phyloP scores from a whole-genome alignment of 2,329 filamentous ascomycete species.

The Celoporthe dispersa region DNA sequence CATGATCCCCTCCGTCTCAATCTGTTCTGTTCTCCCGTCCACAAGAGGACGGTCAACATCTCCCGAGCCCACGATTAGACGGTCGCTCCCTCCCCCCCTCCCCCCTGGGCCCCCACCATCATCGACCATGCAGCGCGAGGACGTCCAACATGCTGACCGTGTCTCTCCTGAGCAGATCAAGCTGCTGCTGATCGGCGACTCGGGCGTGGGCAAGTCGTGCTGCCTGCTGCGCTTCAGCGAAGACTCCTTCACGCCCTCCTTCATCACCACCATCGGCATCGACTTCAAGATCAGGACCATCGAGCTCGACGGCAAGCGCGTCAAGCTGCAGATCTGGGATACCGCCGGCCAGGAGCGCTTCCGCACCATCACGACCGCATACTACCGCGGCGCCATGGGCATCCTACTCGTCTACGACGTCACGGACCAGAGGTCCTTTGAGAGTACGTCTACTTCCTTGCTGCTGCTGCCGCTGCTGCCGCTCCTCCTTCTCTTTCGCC shows the following conservation, averaged over 20 bases:
- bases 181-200: constrained; percentile 94
- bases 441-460: constrained; percentile 66
- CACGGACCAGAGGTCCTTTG: constrained; percentile 93
- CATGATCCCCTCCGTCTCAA: constrained; percentile 24
- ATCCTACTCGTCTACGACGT: constrained; percentile 98
- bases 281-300: constrained; percentile 99
- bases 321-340: constrained; percentile 99
- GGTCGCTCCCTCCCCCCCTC: too few species aligned
- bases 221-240: constrained; percentile 96
- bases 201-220: constrained; percentile 95
- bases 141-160: constrained; percentile 7
- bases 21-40: not conserved
- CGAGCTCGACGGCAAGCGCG: constrained; percentile 96
- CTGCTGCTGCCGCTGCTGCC: constrained; percentile 6
- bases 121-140: not conserved
- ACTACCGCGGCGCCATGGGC: constrained; percentile 98
- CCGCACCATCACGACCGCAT: constrained; percentile 97
- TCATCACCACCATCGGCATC: constrained; percentile 99
- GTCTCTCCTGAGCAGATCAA: constrained; percentile 73
- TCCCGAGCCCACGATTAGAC: not conserved
- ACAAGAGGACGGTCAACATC: not conserved
- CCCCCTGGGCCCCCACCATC: too few species aligned
- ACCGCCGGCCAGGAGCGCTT: constrained; percentile 98
- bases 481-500: too few species aligned
- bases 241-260: constrained; percentile 95